These are phyloP conservation scores for Neurospora sp. DNA, from an alignment of 495 filamentous ascomycete genomes.

Conservation along the genomic window DNA sequence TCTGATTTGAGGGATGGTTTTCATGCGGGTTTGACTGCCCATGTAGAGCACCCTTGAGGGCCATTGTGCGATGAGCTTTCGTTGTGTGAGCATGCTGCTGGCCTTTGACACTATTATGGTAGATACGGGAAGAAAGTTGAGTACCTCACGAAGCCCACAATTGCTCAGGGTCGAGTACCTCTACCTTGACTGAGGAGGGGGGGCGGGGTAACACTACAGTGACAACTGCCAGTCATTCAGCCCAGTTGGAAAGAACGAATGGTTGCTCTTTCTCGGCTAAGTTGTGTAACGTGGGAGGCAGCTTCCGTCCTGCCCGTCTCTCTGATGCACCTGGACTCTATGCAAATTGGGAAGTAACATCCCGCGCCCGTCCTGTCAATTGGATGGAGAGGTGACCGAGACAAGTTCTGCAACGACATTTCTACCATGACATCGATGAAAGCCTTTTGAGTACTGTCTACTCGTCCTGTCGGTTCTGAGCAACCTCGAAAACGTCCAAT, in stretches of 20 bases:
- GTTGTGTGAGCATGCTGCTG: neutral
- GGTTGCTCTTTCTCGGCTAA: neutral
- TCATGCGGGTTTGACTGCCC: neutral
- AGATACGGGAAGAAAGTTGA: neutral
- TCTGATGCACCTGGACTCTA: neutral
- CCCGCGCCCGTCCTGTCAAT: neutral
- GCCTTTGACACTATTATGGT: neutral
- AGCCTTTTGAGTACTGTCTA: neutral
- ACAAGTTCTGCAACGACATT: neutral
- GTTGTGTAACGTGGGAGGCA: neutral
- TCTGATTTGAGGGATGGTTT: neutral
- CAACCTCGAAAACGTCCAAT: neutral
- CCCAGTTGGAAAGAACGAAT: neutral
- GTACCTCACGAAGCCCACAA: neutral
- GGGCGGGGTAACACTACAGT: neutral
- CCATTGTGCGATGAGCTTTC: neutral
- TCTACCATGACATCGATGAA: neutral
- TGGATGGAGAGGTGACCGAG: neutral
- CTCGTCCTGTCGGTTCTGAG: neutral
- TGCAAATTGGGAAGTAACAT: neutral
- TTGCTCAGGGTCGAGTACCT: neutral
- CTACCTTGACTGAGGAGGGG: neutral
- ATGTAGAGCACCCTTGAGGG: neutral
- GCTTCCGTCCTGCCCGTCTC: neutral
- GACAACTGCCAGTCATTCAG: neutral